phyloP scores from a whole-genome alignment of 129 eudicot species.

The Deinandra increscens region DNA sequence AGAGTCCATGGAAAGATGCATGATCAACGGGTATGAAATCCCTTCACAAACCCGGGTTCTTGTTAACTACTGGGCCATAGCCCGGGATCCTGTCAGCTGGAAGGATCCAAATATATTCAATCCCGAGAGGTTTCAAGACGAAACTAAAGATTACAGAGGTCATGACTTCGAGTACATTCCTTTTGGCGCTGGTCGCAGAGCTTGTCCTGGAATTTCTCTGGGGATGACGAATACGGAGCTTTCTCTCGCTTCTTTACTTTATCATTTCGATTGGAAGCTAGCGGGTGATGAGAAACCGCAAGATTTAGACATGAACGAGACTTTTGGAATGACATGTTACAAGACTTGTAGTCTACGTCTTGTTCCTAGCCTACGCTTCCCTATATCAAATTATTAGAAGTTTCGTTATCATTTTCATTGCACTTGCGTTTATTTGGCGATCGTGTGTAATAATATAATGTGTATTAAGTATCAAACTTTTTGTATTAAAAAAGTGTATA shows the following conservation, averaged over 20 bases:
- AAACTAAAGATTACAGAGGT: conserved; percentile 19
- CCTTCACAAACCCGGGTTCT: conserved; percentile 32
- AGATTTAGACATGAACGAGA: conserved; percentile 34
- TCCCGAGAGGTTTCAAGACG: conserved; percentile 32
- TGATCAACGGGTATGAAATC: conserved; percentile 36
- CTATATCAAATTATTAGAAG: conserved; percentile 3
- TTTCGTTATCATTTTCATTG: no score
- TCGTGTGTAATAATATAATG: no score
- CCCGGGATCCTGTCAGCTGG: conserved; percentile 34
- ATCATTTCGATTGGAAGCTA: conserved; percentile 39
- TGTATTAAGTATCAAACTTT: no score
- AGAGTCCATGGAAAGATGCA: conserved; percentile 29
- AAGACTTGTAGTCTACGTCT: conserved; percentile 16
- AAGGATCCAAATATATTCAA: conserved; percentile 28
- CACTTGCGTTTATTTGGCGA: no score
- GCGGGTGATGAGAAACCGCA: conserved; percentile 19
- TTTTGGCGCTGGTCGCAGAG: conserved; percentile 36
- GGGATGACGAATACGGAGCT: conserved; percentile 38
- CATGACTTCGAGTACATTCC: conserved; percentile 37
- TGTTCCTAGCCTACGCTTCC: conserved; percentile 12
- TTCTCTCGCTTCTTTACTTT: conserved; percentile 34
- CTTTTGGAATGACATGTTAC: conserved; percentile 27
- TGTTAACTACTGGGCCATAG: conserved; percentile 38
- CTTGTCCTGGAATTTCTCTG: conserved; percentile 30
- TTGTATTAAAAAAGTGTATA: no score